phyloP scores from a whole-genome alignment of 371 early-diverging fungal species.

The Mortierella sp. region DNA sequence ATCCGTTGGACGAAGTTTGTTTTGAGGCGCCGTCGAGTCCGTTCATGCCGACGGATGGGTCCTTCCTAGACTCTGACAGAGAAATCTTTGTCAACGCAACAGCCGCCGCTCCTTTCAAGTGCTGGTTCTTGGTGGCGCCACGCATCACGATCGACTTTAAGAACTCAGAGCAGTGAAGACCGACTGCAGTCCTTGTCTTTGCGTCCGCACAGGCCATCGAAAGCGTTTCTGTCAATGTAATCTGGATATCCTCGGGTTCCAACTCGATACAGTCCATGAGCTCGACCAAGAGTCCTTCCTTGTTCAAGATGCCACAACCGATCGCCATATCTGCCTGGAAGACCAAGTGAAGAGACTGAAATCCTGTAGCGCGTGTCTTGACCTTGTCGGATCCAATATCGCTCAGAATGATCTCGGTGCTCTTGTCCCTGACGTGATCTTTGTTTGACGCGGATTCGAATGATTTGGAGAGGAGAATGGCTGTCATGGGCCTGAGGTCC shows the following conservation, averaged over 20 bases:
- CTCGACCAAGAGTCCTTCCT: constrained; percentile 74
- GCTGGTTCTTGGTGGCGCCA: constrained; percentile 61
- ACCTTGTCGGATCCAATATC: constrained; percentile 55
- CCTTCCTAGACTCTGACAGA: constrained; percentile 58
- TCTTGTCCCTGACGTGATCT: constrained; percentile 35
- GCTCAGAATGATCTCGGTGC: constrained; percentile 37
- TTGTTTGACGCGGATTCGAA: constrained; percentile 49
- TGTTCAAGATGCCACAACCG: constrained; percentile 73
- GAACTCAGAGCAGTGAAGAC: constrained; percentile 67
- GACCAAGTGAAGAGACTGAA: constrained; percentile 71
- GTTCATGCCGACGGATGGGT: constrained; percentile 52
- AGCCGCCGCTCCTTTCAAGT: constrained; percentile 71
- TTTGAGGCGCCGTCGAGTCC: constrained; percentile 40
- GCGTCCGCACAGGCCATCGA: constrained; percentile 77
- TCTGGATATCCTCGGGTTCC: constrained; percentile 73
- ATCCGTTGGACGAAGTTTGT: background rate
- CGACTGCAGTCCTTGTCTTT: constrained; percentile 71
- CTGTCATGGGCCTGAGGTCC: constrained; percentile 47
- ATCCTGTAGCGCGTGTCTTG: constrained; percentile 49
- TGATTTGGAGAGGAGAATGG: constrained; percentile 47
- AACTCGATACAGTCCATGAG: constrained; percentile 81
- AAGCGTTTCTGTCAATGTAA: constrained; percentile 72
- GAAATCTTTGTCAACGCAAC: constrained; percentile 76
- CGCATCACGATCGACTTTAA: constrained; percentile 65
- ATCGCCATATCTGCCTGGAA: constrained; percentile 74